Base-by-base conservation (phyloP, 805 yeast genomes). In the Ogataea salicorniae region DNA sequence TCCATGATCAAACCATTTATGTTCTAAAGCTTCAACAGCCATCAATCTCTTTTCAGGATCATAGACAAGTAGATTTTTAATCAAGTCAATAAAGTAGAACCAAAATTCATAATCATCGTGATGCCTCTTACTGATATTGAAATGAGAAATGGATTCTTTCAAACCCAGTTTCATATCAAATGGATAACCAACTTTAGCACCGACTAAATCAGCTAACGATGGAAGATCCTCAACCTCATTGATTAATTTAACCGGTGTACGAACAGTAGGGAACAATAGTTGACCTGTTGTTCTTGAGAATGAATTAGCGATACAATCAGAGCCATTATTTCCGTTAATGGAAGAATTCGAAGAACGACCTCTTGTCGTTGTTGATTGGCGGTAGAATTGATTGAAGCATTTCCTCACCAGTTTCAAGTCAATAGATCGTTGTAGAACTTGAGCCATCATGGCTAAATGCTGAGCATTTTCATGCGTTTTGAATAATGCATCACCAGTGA, bases 361-460 rank as follows among this genome's bases (percentile, higher is more conserved):
- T 42, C 55, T 52, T 35, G 46, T 34, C 13, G 41, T 39, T 3
- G 31, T 6, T 7, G 29, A 20, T 26, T 48, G 47, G 38, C 47
- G 49, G 36, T 49, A 56, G 43, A 53, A 56, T 23, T 61, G 59
- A 26, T 54, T 51, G 35, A 65, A 53, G 52, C 73, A 69, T 46
- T 55, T 49, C 26, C 56, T 49, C 20, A 71, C 71, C 45, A 70
- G 48, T 26, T 56, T 53, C 15, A 60, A 23, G 56, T 77, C 81
- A 14, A 86, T 73, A 16, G 65, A 72, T 52, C 69, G 66, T 18
- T 84, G 86, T 23, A 83, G 73, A 18, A 91, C 79, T 54, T 80
- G 82, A 66, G 94, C 92, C 86, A 94, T 94, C 86, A 94, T 83
- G 15, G 96, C 96, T 64, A 94, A 71, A 68, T 94, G 99, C 66